Base-by-base conservation (phyloP, 2,329 filamentous ascomycete species). In the Trichoderma koningii region DNA sequence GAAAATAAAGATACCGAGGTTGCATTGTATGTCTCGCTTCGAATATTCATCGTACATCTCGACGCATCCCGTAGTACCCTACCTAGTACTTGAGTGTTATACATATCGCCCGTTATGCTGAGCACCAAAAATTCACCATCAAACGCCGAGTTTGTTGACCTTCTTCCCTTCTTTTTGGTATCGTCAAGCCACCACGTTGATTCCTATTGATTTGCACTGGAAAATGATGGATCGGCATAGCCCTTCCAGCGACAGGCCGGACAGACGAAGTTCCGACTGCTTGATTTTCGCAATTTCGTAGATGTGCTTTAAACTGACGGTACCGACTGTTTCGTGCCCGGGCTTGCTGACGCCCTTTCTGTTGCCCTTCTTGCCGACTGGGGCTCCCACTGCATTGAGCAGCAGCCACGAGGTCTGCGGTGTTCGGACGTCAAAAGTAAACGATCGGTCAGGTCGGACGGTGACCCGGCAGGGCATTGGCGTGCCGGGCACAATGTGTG, bases 281-380 rank as follows among this genome's bases (percentile, higher is more conserved):
- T 99, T 99, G 74, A 99, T 96, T 83, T 92, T 93, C 69, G 95
- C 95, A 78, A 99, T 98, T 81, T 98, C 94, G 79, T 93, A 98
- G 23, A 99, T 82, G 79, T 99, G 95, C 83, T 99, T 99, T 73
- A 99, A 80, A 72, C 90, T 95, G 64, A 99, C 85, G 3, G 86
- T 89, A 65, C 94, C 95, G n/a, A 96, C 86, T 7, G 81, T 87
- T 70, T 96, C 92, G 67, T 89, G 83, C 1, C 89, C 90, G 0
- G 92, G 90, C 63, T 87, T 89, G 73, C 82, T 83, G 0, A 93
- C 91, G 14, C 93, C 95, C 73, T 92, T 86, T 70, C 92, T 82
- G 73, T 91, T 90, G 72, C 89, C 89, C 77, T 94, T 91, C 73
- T 88, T 93, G 64, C 84, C 83, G 52, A 84, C 75, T 7, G 89